A percentile compares a stretch with the other conserved stretches of the same genome.
Evolutionary conservation across 1,284 basidiomycete species (phyloP).

Genomic region (Gomphus bonarii): DNA sequence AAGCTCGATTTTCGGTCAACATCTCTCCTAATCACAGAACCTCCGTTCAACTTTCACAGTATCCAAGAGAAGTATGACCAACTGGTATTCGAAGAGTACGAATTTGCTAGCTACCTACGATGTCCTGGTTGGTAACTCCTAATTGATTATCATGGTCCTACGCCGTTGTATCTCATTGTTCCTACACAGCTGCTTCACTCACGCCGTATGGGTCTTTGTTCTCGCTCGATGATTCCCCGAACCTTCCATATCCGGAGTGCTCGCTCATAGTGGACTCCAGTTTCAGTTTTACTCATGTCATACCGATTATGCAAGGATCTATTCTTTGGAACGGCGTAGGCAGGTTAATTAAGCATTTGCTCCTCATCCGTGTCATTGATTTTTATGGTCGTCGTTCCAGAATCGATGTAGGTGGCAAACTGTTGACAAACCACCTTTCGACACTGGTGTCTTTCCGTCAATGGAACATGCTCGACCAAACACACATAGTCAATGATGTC

Average conservation of each 20-base stretch:
- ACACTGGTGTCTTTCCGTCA: conserved; percentile 90
- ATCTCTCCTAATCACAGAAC: conserved; percentile 81
- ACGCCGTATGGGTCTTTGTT: conserved; percentile 65
- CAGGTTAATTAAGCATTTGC: conserved; percentile 35
- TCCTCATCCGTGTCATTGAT: conserved; percentile 7
- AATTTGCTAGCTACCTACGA: conserved; percentile 76
- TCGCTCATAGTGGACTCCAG: conserved; percentile 80
- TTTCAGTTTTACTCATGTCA: conserved; percentile 86
- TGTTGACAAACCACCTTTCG: conserved; percentile 91
- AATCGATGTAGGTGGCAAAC: conserved; percentile 88
- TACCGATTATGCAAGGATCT: conserved; percentile 73
- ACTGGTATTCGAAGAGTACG: conserved; percentile 94
- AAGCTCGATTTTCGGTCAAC: conserved; percentile 66
- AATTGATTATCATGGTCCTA: conserved; percentile 13
- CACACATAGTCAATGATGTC: conserved; percentile 83
- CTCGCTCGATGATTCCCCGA: conserved; percentile 23
- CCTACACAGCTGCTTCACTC: conserved; percentile 58
- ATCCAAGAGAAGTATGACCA: conserved; percentile 89
- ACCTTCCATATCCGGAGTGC: conserved; percentile 55
- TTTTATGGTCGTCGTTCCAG: conserved; percentile 30
- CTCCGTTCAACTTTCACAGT: conserved; percentile 87
- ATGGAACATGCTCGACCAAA: conserved; percentile 98
- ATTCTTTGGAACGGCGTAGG: conserved; percentile 74
- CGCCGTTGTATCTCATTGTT: conserved; percentile 4
- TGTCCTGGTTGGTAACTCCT: conserved; percentile 58